Evolutionary conservation across 495 filamentous ascomycete genomes (phyloP).

Genomic region (Chaetomium cochliodes): DNA sequence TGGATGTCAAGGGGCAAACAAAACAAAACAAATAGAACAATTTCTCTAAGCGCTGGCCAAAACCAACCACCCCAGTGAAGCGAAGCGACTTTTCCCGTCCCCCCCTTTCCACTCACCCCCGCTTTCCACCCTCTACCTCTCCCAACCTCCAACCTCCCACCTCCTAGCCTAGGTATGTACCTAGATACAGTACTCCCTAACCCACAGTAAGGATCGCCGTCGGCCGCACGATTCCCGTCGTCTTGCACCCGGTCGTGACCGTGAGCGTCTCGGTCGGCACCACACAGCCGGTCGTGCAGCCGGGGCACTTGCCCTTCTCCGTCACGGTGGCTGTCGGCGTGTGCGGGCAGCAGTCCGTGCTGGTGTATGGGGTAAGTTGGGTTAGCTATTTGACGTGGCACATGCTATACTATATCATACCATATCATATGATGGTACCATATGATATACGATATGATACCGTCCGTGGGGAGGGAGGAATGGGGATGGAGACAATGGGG

Average conservation of each 20-base stretch:
- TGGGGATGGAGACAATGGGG: too few relatives aligned
- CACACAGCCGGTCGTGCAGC: slow-evolving; percentile 34
- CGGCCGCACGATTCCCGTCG: slow-evolving; percentile 4
- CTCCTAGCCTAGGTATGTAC: too few relatives aligned
- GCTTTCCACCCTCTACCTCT: too few relatives aligned
- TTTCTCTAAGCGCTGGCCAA: not conserved
- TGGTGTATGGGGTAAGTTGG: slow-evolving; percentile 1
- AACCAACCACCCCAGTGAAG: not conserved
- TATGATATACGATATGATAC: too few relatives aligned
- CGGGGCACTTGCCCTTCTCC: slow-evolving; percentile 30
- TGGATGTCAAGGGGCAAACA: not conserved
- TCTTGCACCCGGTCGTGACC: slow-evolving; percentile 39
- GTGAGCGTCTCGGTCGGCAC: slow-evolving; percentile 41
- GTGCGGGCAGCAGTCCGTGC: slow-evolving; percentile 43
- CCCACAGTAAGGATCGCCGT: slow-evolving; percentile 22
- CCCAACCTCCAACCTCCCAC: too few relatives aligned
- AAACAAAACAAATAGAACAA: slow-evolving; percentile 1
- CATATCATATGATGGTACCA: too few relatives aligned
- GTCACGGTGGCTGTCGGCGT: slow-evolving; percentile 38
- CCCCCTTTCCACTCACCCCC: not conserved
- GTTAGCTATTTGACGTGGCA: not conserved
- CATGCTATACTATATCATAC: too few relatives aligned
- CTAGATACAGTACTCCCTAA: too few relatives aligned
- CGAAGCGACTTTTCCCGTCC: not conserved
- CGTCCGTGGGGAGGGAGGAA: not conserved